Evolutionary conservation across 139 green algal genomes (phyloP), one percentile per base, ranked within the genome.

Genomic region (Haematococcus lacustris): DNA sequence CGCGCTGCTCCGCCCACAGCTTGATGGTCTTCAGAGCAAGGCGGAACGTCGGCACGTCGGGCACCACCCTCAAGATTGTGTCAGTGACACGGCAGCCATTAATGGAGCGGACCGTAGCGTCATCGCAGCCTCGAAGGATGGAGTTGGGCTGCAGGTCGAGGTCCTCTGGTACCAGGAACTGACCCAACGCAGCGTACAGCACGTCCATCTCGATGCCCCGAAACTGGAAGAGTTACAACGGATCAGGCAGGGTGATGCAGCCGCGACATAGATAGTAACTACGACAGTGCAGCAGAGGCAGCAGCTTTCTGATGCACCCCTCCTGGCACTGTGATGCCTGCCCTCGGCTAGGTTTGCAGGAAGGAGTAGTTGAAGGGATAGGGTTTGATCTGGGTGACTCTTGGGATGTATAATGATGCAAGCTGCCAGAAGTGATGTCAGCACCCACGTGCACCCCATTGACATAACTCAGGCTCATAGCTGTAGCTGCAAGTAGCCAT

Each of bases 21-120:
- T 98, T 98, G 63, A 98, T 73, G 37, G 75, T 81, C 69, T 53
- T 76, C 38, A 75, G 73, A 1, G 70, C 68, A 50, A 74, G 38
- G 17, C 68, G 68, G 68, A 80, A 78, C 30, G 43, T 34, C 2
- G 5, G 23, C 43, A 82, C 71, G 37, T 75, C 60, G 0, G 61
- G 71, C 43, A 72, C 43, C 3, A 9, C 63, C 66, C 34, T 72
- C 28, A 98, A 82, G 51, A 98, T 87, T 3, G 85, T 88, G 82
- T 96, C 91, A 7, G 91, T 93, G 25, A 97, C 93, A 6, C 93
- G 81, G 74, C 88, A 96, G 64, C 93, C 93, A 77, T 97, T 97
- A 34, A 98, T 76, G 0, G 80, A 88, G 63, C 88, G 85, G 50
- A 97, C 89, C 33, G 71, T 94, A 62, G 84, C 62, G 67, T 97